Conservation (phyloP, 2,329 filamentous ascomycete genomes). For the Diaporthe vexans region DNA sequence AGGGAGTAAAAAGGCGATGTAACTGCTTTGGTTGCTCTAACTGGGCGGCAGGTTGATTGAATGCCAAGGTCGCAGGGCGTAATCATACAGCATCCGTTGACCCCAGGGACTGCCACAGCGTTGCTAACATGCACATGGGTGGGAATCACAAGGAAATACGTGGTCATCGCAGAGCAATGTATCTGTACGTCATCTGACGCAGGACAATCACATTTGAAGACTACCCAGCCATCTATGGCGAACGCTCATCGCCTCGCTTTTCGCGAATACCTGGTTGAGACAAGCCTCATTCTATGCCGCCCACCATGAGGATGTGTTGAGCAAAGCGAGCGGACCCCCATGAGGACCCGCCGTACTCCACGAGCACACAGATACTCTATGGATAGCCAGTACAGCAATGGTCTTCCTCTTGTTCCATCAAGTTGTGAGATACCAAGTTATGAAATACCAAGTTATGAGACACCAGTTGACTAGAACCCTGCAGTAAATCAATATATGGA, state of each 20-base stretch:
- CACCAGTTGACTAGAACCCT: constrained; percentile 9
- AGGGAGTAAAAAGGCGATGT: no score
- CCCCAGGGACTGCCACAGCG: no score
- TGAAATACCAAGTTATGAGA: no score
- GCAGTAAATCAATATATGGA: neutral
- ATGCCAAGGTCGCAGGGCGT: no score
- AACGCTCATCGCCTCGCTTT: neutral
- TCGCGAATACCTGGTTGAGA: neutral
- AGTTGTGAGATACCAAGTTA: constrained; percentile 11
- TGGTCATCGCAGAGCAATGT: neutral
- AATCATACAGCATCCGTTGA: neutral
- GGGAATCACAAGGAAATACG: neutral
- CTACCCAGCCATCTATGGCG: neutral
- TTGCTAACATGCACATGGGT: neutral
- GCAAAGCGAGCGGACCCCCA: neutral
- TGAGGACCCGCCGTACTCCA: neutral
- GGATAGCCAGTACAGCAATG: neutral
- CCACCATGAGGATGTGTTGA: neutral
- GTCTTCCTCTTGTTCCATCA: neutral
- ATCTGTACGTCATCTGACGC: neutral
- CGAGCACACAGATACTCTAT: neutral
- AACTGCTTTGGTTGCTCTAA: no score
- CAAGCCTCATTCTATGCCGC: neutral
- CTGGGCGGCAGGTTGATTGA: no score
- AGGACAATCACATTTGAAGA: neutral